Percentiles rank a stretch among this genome's conserved stretches.
Conservation (phyloP, 352 stramenopile genomes). For the Phytopythium vexans region DNA sequence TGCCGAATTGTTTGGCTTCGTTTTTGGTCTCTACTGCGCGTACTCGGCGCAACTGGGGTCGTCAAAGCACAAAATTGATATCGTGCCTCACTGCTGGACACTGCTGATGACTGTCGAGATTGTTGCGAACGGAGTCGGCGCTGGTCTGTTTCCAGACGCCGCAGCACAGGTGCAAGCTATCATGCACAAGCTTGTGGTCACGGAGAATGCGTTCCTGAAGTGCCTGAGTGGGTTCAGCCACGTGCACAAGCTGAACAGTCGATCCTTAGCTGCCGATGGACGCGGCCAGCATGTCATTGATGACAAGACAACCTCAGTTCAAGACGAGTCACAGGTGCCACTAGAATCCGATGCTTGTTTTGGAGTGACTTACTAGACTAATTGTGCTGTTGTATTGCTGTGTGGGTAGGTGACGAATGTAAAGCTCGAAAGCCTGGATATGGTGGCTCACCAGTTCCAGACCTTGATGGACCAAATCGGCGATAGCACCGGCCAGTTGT, state of each 20-base stretch:
- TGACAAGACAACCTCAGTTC: too few species aligned
- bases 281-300: too few species aligned
- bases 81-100: constrained; percentile 41
- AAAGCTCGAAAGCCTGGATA: too few species aligned
- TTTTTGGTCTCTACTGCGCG: constrained; percentile 63
- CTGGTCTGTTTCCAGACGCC: constrained; percentile 17
- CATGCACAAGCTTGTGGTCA: constrained; percentile 33
- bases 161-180: constrained; percentile 42
- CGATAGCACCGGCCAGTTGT: too few species aligned
- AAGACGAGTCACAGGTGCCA: too few species aligned
- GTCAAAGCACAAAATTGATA: constrained; percentile 64
- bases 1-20: constrained; percentile 28
- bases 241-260: neutral
- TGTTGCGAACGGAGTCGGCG: constrained; percentile 18
- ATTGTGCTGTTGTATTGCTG: too few species aligned
- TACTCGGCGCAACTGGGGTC: constrained; percentile 55
- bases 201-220: constrained; percentile 65
- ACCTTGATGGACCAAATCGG: too few species aligned
- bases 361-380: too few species aligned
- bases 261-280: too few species aligned
- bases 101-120: constrained; percentile 35
- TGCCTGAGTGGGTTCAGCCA: constrained; percentile 45
- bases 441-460: too few species aligned
- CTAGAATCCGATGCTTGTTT: too few species aligned
- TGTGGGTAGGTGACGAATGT: too few species aligned